Conservation (phyloP, 2,329 filamentous ascomycete species). For the Sphaerulina populicola region DNA sequence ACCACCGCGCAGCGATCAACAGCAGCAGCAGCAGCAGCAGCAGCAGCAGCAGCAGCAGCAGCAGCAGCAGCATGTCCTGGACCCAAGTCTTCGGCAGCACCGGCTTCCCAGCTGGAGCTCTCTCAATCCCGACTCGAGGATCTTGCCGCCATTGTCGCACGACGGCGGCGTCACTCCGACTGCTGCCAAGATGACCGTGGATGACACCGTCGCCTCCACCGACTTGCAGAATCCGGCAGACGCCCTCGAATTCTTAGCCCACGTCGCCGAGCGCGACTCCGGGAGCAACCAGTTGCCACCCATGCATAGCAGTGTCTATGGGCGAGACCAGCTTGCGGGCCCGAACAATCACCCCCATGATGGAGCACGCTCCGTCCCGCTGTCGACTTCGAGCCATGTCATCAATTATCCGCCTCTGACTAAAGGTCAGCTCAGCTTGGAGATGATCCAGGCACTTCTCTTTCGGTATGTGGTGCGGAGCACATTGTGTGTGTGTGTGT, state of each 20-base stretch:
- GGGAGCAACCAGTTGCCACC: constrained; percentile 26
- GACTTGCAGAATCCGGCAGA: constrained; percentile 32
- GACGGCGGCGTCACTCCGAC: constrained; percentile 21
- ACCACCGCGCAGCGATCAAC: constrained; percentile 11
- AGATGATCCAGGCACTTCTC: constrained; percentile 27
- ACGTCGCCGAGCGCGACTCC: constrained; percentile 30
- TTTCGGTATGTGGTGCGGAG: constrained; percentile 23
- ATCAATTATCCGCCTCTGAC: constrained; percentile 28
- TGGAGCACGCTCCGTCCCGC: constrained; percentile 6
- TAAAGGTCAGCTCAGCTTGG: constrained; percentile 25
- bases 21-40: neutral
- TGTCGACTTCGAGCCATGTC: constrained; percentile 13
- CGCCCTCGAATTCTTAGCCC: constrained; percentile 30
- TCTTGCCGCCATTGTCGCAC: constrained; percentile 24
- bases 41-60: neutral
- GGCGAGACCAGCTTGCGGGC: constrained; percentile 11
- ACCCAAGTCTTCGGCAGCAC: constrained; percentile 5
- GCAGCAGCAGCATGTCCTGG: constrained; percentile 7
- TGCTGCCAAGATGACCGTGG: constrained; percentile 28
- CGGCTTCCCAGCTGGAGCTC: constrained; percentile 20
- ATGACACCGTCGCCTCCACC: constrained; percentile 28
- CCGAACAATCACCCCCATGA: constrained; percentile 2
- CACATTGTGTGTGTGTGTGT: too few relatives aligned
- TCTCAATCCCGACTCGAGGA: constrained; percentile 24
- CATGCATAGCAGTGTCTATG: constrained; percentile 25